phyloP scores from a whole-genome alignment of 2,329 filamentous ascomycete species.

The Neofusicoccum umdonicola region DNA sequence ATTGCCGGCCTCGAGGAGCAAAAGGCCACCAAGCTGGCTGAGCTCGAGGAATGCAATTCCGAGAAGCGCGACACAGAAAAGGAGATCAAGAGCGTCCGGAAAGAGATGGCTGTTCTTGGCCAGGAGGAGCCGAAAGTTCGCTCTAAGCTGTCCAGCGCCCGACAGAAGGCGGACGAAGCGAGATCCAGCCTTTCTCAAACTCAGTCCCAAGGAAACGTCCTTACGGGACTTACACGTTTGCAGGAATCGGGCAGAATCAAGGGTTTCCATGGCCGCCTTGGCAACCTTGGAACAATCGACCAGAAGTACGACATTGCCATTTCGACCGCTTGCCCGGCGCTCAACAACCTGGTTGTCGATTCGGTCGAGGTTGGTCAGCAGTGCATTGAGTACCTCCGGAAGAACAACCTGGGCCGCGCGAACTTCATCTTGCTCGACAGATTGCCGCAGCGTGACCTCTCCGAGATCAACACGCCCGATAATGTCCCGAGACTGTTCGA shows the following conservation, averaged over 20 bases:
- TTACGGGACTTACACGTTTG: slow-evolving; percentile 88
- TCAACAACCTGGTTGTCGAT: slow-evolving; percentile 97
- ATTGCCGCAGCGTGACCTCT: slow-evolving; percentile 73
- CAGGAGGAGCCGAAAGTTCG: slow-evolving; percentile 79
- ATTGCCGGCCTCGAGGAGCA: slow-evolving; percentile 69
- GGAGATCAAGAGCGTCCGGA: slow-evolving; percentile 68
- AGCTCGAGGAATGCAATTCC: slow-evolving; percentile 72
- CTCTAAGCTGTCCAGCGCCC: slow-evolving; percentile 79
- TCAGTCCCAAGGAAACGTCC: slow-evolving; percentile 88
- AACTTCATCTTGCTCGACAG: slow-evolving; percentile 97
- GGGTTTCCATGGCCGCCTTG: slow-evolving; percentile 92
- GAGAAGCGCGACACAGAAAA: slow-evolving; percentile 72
- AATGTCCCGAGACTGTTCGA: slow-evolving; percentile 91
- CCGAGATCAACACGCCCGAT: slow-evolving; percentile 82
- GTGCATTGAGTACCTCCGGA: slow-evolving; percentile 95
- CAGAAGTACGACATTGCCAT: slow-evolving; percentile 96
- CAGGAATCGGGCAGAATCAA: slow-evolving; percentile 96
- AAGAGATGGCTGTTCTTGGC: slow-evolving; percentile 69
- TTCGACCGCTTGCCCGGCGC: slow-evolving; percentile 85
- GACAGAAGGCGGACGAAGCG: slow-evolving; percentile 95
- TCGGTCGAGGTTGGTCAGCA: slow-evolving; percentile 95
- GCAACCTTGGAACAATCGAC: slow-evolving; percentile 91
- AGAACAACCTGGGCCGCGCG: slow-evolving; percentile 93
- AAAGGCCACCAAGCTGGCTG: slow-evolving; percentile 66
- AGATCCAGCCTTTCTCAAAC: slow-evolving; percentile 84